Percentiles rank a stretch among this genome's conserved stretches.
Evolutionary conservation across 306 rosid genomes (phyloP).

Genomic region (Quercus wislizeni): DNA sequence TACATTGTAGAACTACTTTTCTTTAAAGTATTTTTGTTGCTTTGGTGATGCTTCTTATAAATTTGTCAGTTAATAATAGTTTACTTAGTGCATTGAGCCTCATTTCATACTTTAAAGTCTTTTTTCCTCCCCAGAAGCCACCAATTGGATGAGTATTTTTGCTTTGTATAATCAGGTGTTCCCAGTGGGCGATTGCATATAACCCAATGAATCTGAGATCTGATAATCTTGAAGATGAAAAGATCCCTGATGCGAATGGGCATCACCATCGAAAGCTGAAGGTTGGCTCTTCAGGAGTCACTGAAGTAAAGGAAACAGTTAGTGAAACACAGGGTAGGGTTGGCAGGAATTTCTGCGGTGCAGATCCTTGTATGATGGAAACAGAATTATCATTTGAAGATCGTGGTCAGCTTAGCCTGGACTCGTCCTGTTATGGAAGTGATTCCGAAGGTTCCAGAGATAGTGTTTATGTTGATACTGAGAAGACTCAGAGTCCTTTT

Average conservation of each 20-base stretch:
- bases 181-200: conserved; percentile 11
- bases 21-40: background rate
- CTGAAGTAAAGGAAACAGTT: conserved; percentile 21
- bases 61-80: background rate
- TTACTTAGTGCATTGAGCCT: background rate
- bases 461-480: conserved; percentile 35
- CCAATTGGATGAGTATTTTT: conserved; percentile 5
- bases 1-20: background rate
- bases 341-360: conserved; percentile 24
- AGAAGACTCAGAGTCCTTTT: conserved; percentile 32
- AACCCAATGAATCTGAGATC: conserved; percentile 18
- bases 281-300: conserved; percentile 26
- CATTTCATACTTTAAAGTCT: background rate
- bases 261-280: conserved; percentile 19
- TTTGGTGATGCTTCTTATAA: background rate
- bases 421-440: conserved; percentile 51
- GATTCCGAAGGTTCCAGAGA: conserved; percentile 50
- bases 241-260: conserved; percentile 21
- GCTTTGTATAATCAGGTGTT: conserved; percentile 25
- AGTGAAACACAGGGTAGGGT: conserved; percentile 23
- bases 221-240: conserved; percentile 28
- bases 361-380: conserved; percentile 44
- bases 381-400: conserved; percentile 58
- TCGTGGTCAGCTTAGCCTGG: conserved; percentile 49
- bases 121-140: background rate